Evolutionary conservation across 257 asterid species (phyloP).

Genomic region (Gentiana straminea): DNA sequence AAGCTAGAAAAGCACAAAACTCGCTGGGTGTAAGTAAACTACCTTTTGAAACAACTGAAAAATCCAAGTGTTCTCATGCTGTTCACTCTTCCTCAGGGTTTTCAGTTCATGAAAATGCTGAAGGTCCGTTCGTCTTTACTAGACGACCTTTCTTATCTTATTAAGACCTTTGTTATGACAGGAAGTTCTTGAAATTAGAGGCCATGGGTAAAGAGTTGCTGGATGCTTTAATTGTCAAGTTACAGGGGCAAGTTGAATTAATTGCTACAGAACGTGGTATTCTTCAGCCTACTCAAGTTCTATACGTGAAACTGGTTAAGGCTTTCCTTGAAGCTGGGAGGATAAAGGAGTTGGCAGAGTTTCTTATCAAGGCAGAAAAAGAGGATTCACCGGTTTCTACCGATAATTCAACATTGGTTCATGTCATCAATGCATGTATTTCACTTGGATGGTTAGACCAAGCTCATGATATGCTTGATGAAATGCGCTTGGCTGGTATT

Average conservation of each 20-base stretch:
- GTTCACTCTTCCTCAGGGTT: constrained; percentile 14
- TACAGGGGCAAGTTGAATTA: constrained; percentile 60
- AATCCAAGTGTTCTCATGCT: constrained; percentile 11
- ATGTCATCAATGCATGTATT: constrained; percentile 68
- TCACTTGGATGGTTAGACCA: constrained; percentile 73
- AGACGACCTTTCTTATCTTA: constrained; percentile 21
- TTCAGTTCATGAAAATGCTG: constrained; percentile 16
- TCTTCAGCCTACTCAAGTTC: constrained; percentile 74
- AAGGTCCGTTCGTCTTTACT: constrained; percentile 10
- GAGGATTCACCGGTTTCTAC: constrained; percentile 61
- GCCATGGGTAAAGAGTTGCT: constrained; percentile 55
- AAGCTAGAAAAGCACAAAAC: constrained; percentile 63
- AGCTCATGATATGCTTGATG: constrained; percentile 90
- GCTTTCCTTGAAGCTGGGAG: constrained; percentile 65
- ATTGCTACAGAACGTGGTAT: constrained; percentile 71
- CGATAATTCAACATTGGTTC: constrained; percentile 51
- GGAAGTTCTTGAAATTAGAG: constrained; percentile 44
- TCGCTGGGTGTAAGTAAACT: constrained; percentile 56
- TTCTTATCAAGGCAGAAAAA: constrained; percentile 52
- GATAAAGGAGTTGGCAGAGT: constrained; percentile 62
- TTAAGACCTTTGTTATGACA: constrained; percentile 52
- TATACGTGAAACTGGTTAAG: constrained; percentile 63
- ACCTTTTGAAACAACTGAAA: constrained; percentile 26
- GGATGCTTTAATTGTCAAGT: constrained; percentile 34
- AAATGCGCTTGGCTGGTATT: constrained; percentile 81